Evolutionary conservation across 345 rosid genomes (phyloP).

Genomic region (Corchorus capsularis): DNA sequence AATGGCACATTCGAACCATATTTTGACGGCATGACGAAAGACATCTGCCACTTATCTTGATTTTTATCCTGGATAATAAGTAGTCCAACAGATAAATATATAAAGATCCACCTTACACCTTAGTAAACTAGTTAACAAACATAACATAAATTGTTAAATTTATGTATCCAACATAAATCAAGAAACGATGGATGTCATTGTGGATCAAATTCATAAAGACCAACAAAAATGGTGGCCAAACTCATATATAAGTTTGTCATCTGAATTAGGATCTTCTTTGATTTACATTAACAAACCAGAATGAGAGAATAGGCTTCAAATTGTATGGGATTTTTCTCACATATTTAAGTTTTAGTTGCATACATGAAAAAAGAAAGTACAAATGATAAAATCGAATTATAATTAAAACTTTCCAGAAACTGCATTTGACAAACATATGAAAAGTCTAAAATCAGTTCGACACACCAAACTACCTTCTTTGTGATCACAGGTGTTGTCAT

Average conservation of each 20-base stretch:
- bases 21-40: slow-evolving; percentile 89
- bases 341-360: background rate
- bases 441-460: background rate
- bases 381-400: background rate
- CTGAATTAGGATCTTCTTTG: background rate
- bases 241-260: background rate
- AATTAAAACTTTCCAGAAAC: background rate
- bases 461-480: slow-evolving; percentile 51
- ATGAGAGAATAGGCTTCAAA: background rate
- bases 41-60: slow-evolving; percentile 83
- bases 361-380: background rate
- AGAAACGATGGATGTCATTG: background rate
- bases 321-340: background rate
- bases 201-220: background rate
- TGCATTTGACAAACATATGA: background rate
- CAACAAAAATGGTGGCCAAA: background rate
- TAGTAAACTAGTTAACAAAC: background rate
- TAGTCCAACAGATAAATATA: background rate
- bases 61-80: slow-evolving; percentile 42
- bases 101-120: slow-evolving; percentile 4
- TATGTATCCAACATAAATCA: background rate
- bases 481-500: slow-evolving; percentile 93
- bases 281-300: background rate
- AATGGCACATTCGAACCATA: slow-evolving; percentile 74
- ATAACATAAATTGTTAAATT: background rate